Evolutionary conservation across 176 grass and related monocot genomes (phyloP).

Genomic region (Alopecurus myosuroides): DNA sequence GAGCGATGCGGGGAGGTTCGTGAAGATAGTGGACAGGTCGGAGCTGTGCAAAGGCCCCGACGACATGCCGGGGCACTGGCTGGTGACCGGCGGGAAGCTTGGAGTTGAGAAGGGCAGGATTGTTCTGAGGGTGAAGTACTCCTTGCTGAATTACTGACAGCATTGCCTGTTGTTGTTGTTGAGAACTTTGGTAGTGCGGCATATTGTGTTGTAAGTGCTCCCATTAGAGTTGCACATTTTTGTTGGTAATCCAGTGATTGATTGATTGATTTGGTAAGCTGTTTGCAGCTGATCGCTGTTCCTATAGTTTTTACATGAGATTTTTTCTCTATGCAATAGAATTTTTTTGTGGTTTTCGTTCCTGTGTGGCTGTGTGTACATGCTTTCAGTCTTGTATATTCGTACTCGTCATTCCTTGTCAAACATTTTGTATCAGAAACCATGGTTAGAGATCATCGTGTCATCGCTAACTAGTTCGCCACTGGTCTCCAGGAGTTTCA

Average conservation of each 20-base stretch:
- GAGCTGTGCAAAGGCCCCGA: constrained; percentile 61
- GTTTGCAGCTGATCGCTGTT: constrained; percentile 13
- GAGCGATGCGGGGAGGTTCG: constrained; percentile 22
- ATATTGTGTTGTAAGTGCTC: not conserved
- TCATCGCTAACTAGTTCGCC: not conserved
- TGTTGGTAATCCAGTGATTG: not conserved
- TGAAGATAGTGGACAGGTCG: constrained; percentile 54
- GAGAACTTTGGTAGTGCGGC: not conserved
- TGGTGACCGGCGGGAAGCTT: constrained; percentile 67
- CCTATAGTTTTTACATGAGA: not conserved
- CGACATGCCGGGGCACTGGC: constrained; percentile 63
- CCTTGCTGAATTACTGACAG: constrained; percentile 57
- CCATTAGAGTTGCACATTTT: not conserved
- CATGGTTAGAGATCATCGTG: not conserved
- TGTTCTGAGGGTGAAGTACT: constrained; percentile 62
- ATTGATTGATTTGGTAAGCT: not conserved
- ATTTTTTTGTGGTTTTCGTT: not conserved
- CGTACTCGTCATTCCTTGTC: not conserved
- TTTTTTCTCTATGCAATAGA: not conserved
- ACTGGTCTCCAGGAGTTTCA: not conserved
- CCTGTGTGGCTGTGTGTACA: not conserved
- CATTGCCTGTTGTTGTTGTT: not conserved
- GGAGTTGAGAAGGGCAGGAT: constrained; percentile 54
- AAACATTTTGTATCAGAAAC: not conserved
- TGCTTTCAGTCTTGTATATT: not conserved